Evolutionary conservation across 1,139 yeast species (phyloP).

Genomic region (Scheffersomyces cryptocercus): DNA sequence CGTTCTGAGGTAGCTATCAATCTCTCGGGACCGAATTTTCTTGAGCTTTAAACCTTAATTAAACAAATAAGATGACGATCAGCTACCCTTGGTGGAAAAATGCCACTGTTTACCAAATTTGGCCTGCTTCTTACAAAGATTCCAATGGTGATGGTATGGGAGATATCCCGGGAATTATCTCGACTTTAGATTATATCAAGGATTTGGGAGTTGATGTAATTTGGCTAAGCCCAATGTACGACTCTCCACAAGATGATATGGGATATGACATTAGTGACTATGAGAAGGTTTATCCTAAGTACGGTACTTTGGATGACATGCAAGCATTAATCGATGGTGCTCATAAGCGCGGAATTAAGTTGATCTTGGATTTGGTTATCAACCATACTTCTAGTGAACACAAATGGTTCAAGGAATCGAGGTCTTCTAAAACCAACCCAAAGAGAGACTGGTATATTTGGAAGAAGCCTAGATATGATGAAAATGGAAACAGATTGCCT

Average conservation of each 20-base stretch:
- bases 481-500: constrained; percentile 49
- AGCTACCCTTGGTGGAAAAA: constrained; percentile 55
- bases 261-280: constrained; percentile 63
- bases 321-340: constrained; percentile 47
- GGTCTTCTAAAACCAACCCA: constrained; percentile 50
- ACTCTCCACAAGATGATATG: constrained; percentile 64
- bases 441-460: constrained; percentile 66
- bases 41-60: too few relatives aligned
- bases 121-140: constrained; percentile 61
- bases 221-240: constrained; percentile 62
- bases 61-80: constrained; percentile 9
- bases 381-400: constrained; percentile 61
- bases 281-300: constrained; percentile 49
- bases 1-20: too few relatives aligned
- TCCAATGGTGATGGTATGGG: constrained; percentile 61
- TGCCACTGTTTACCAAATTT: constrained; percentile 55
- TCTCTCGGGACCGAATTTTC: too few relatives aligned
- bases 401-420: constrained; percentile 58
- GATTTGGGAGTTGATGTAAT: constrained; percentile 52
- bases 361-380: constrained; percentile 57
- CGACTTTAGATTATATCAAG: constrained; percentile 53
- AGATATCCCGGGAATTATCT: constrained; percentile 54
- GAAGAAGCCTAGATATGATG: constrained; percentile 50
- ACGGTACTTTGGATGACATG: constrained; percentile 56
- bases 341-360: constrained; percentile 51